These are phyloP conservation scores for Zopfia rhizophila DNA, from an alignment of 2,329 filamentous ascomycete species.

Conservation along the genomic window DNA sequence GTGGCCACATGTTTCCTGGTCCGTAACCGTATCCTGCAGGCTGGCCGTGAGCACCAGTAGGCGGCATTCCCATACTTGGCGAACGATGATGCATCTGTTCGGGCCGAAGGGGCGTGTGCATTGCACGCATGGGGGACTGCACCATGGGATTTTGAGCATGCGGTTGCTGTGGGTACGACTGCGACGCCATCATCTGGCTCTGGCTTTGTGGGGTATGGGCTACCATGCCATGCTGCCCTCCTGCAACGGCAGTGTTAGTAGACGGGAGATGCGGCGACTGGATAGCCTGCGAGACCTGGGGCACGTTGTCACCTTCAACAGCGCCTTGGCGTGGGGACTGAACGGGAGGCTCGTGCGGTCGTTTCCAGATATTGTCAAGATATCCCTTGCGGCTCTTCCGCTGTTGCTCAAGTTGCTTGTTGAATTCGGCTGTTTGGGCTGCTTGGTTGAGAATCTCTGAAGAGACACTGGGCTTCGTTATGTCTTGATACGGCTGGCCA, in stretches of 20 bases:
- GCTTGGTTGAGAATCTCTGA: slow-evolving; percentile 87
- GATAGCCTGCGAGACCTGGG: slow-evolving; percentile 56
- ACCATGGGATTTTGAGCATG: slow-evolving; percentile 77
- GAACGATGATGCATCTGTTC: slow-evolving; percentile 74
- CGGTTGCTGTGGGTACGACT: slow-evolving; percentile 75
- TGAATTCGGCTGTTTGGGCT: slow-evolving; percentile 89
- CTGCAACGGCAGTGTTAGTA: slow-evolving; percentile 64
- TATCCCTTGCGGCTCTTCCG: slow-evolving; percentile 82
- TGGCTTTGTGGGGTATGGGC: slow-evolving; percentile 68
- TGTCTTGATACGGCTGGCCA: slow-evolving; percentile 84
- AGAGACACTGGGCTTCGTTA: slow-evolving; percentile 78
- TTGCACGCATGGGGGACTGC: slow-evolving; percentile 77
- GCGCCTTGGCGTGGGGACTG: slow-evolving; percentile 57
- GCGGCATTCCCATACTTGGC: slow-evolving; percentile 62
- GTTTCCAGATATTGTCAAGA: slow-evolving; percentile 82
- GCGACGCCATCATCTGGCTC: slow-evolving; percentile 69
- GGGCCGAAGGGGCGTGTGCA: slow-evolving; percentile 68
- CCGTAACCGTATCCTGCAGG: slow-evolving; percentile 59
- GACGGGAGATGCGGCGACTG: slow-evolving; percentile 67
- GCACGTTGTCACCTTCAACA: slow-evolving; percentile 50
- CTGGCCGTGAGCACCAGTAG: slow-evolving; percentile 51
- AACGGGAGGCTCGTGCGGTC: slow-evolving; percentile 80
- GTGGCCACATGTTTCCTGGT: slow-evolving; percentile 60
- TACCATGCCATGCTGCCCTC: slow-evolving; percentile 68
- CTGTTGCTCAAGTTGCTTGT: slow-evolving; percentile 82